phyloP scores from a whole-genome alignment of 768 basidiomycete genomes.

The Boletellus ananas region DNA sequence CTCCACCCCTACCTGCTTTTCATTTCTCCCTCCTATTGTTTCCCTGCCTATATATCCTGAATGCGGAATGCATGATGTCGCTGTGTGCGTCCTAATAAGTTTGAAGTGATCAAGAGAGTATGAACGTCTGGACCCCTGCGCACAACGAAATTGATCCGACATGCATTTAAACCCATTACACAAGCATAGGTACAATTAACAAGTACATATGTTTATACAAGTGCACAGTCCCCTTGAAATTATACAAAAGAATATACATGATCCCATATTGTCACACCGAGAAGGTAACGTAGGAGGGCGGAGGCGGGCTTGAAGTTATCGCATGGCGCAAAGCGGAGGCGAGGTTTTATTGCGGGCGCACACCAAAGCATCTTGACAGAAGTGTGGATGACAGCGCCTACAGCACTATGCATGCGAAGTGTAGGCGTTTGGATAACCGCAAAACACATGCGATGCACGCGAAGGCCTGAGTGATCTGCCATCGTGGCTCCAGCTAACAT shows the following conservation, averaged over 20 bases:
- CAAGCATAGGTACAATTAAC: constrained; percentile 22
- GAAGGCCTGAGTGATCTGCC: constrained; percentile 16
- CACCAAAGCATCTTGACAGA: constrained; percentile 19
- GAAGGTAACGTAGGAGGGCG: constrained; percentile 12
- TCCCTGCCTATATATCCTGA: neutral
- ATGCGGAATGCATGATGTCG: neutral
- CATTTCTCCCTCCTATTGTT: neutral
- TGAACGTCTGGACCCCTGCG: no score
- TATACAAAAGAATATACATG: constrained; percentile 34
- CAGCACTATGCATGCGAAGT: constrained; percentile 19
- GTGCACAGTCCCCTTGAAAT: constrained; percentile 5
- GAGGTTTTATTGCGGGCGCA: constrained; percentile 6
- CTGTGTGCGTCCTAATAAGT: neutral
- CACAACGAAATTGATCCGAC: neutral
- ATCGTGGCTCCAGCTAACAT: constrained; percentile 30
- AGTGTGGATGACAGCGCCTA: constrained; percentile 1
- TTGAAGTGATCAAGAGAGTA: no score
- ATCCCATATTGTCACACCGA: constrained; percentile 26
- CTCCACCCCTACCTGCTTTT: neutral
- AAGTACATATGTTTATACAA: constrained; percentile 21
- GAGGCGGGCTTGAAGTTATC: constrained; percentile 17
- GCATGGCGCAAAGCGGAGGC: constrained; percentile 9
- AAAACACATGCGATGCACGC: constrained; percentile 10
- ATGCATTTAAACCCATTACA: neutral
- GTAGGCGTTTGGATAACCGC: constrained; percentile 17